These are phyloP conservation scores for Phyllosticta citribraziliensis DNA, from an alignment of 2,329 filamentous ascomycete genomes.

Conservation along the genomic window DNA sequence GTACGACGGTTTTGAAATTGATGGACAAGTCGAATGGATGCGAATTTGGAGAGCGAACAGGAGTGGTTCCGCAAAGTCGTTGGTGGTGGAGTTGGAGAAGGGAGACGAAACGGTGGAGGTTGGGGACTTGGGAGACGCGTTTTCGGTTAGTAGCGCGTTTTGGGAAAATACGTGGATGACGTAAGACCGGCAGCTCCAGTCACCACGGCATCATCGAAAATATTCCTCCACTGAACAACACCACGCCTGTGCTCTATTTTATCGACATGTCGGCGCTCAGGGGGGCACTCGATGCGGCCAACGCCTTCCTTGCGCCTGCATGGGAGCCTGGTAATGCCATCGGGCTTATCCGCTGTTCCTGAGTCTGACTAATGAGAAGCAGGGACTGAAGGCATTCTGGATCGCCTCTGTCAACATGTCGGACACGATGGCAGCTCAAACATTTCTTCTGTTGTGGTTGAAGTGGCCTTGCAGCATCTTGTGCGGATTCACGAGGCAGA, in stretches of 20 bases:
- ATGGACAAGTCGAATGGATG: neutral
- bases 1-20: neutral
- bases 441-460: neutral
- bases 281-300: constrained; percentile 23
- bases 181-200: neutral
- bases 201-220: neutral
- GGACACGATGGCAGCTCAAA: neutral
- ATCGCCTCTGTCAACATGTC: neutral
- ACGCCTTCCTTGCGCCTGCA: neutral
- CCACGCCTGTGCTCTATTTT: neutral
- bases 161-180: constrained; percentile 5
- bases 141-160: constrained; percentile 12
- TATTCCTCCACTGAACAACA: neutral
- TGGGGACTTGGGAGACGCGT: constrained; percentile 7
- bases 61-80: constrained; percentile 4
- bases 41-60: neutral
- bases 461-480: constrained; percentile 21
- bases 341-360: neutral
- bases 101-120: neutral
- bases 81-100: constrained; percentile 4
- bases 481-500: constrained; percentile 26
- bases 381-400: constrained; percentile 7
- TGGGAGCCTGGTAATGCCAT: constrained; percentile 4
- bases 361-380: neutral
- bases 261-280: constrained; percentile 15